These are phyloP conservation scores for Nakaseomyces nivariensis DNA, from an alignment of 1,139 yeast species.

Conservation along the genomic window DNA sequence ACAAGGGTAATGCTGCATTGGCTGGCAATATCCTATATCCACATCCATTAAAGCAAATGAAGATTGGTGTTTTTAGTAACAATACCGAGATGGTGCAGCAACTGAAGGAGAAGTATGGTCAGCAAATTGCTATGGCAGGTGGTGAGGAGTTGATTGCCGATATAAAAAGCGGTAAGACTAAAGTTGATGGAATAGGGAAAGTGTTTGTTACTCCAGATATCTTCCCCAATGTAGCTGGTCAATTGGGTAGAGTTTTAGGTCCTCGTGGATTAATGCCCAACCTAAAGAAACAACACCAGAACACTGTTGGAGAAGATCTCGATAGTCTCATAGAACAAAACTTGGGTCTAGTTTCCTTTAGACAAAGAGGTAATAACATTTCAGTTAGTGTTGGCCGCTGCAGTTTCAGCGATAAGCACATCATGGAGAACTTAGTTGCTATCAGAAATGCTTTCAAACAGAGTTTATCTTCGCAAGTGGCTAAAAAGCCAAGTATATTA, in stretches of 20 bases:
- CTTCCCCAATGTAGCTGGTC: slow-evolving; percentile 43
- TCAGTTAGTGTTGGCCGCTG: slow-evolving; percentile 71
- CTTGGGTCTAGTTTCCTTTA: slow-evolving; percentile 62
- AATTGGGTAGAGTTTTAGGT: slow-evolving; percentile 71
- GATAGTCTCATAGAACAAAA: slow-evolving; percentile 43
- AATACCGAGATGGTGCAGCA: slow-evolving; percentile 42
- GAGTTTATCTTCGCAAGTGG: slow-evolving; percentile 45
- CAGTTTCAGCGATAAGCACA: slow-evolving; percentile 66
- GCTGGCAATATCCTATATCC: slow-evolving; percentile 70
- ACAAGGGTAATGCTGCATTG: slow-evolving; percentile 68
- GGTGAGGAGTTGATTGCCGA: slow-evolving; percentile 61
- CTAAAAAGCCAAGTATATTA: slow-evolving; percentile 58
- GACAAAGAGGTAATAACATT: slow-evolving; percentile 48
- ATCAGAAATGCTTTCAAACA: slow-evolving; percentile 56
- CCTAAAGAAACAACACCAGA: slow-evolving; percentile 47
- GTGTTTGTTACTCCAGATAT: slow-evolving; percentile 84
- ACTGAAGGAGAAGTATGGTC: slow-evolving; percentile 43
- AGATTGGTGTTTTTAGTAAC: slow-evolving; percentile 60
- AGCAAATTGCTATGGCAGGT: slow-evolving; percentile 48
- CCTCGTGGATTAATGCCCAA: slow-evolving; percentile 87
- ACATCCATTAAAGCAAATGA: slow-evolving; percentile 56
- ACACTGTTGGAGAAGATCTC: slow-evolving; percentile 72
- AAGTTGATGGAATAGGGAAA: slow-evolving; percentile 52
- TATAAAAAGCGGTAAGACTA: slow-evolving; percentile 45
- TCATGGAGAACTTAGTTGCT: slow-evolving; percentile 60